Conservation (phyloP, 306 rosid species). For the Pyrus communis region DNA sequence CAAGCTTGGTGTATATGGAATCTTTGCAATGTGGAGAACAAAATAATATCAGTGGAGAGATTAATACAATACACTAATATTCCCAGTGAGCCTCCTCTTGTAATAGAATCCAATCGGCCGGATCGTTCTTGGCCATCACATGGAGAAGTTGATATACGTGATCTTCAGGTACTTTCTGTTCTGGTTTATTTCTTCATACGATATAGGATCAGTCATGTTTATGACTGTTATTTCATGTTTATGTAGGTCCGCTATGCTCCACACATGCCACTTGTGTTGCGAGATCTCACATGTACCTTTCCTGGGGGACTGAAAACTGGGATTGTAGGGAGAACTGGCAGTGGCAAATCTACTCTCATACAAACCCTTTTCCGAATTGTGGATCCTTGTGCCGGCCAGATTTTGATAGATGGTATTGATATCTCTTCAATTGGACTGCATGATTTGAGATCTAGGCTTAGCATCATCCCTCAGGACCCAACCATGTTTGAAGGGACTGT, state of each 20-base stretch:
- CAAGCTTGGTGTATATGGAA: conserved; percentile 41
- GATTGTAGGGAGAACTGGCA: conserved; percentile 89
- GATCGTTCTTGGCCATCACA: conserved; percentile 58
- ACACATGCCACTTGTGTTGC: conserved; percentile 78
- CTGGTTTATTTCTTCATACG: background rate
- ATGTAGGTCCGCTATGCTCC: conserved; percentile 82
- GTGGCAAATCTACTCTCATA: conserved; percentile 78
- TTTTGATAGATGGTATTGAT: conserved; percentile 54
- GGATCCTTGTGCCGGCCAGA: conserved; percentile 52
- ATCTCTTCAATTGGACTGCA: conserved; percentile 65
- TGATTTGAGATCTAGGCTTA: conserved; percentile 66
- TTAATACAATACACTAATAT: conserved; percentile 60
- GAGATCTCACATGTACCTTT: conserved; percentile 67
- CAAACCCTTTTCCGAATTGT: conserved; percentile 66
- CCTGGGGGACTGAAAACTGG: conserved; percentile 73
- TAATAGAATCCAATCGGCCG: conserved; percentile 45
- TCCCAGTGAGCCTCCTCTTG: conserved; percentile 75
- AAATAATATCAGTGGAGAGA: conserved; percentile 82
- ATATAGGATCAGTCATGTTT: background rate
- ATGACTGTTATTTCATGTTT: background rate
- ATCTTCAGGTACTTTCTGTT: conserved; percentile 49
- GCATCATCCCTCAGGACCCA: conserved; percentile 93
- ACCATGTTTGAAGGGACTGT: conserved; percentile 95
- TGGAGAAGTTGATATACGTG: conserved; percentile 64
- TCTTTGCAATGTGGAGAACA: conserved; percentile 65